phyloP scores from a whole-genome alignment of 2,329 filamentous ascomycete genomes.

The Colletotrichum sp. region DNA sequence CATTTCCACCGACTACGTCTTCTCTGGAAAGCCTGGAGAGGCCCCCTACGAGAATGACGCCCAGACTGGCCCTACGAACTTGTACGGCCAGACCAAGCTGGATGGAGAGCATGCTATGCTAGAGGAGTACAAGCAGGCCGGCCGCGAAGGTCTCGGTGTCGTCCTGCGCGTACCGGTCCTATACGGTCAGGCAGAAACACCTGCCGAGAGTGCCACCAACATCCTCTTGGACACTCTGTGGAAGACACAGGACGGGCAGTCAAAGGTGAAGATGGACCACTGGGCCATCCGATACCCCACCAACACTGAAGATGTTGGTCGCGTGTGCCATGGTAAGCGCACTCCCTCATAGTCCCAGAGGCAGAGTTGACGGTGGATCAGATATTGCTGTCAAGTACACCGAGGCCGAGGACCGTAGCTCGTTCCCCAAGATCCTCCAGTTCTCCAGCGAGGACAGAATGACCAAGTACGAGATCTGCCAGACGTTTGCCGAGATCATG shows the following conservation, averaged over 20 bases:
- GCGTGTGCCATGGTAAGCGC: conserved; percentile 71
- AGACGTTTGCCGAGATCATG: conserved; percentile 80
- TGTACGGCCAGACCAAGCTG: conserved; percentile 70
- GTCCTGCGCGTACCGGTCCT: conserved; percentile 83
- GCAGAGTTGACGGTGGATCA: conserved; percentile 31
- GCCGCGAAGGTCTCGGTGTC: conserved; percentile 62
- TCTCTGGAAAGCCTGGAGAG: conserved; percentile 75
- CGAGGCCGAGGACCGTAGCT: conserved; percentile 46
- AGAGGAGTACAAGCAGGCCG: conserved; percentile 57
- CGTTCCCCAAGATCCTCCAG: conserved; percentile 75
- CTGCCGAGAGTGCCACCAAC: conserved; percentile 83
- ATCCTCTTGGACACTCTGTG: conserved; percentile 77
- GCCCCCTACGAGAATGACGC: conserved; percentile 79
- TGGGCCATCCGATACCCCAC: conserved; percentile 87
- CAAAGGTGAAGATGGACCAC: conserved; percentile 79
- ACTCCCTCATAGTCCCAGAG: too few relatives aligned
- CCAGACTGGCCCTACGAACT: conserved; percentile 73
- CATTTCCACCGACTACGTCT: conserved; percentile 85
- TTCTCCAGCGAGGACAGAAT: conserved; percentile 86
- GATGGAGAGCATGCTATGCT: conserved; percentile 70
- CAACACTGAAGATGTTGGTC: conserved; percentile 84
- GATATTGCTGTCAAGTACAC: conserved; percentile 77
- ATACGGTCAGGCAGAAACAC: conserved; percentile 76
- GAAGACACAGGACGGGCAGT: conserved; percentile 70
- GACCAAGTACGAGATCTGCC: conserved; percentile 91